phyloP scores from a whole-genome alignment of 352 stramenopile species.

The Globisporangium acanthophoron region DNA sequence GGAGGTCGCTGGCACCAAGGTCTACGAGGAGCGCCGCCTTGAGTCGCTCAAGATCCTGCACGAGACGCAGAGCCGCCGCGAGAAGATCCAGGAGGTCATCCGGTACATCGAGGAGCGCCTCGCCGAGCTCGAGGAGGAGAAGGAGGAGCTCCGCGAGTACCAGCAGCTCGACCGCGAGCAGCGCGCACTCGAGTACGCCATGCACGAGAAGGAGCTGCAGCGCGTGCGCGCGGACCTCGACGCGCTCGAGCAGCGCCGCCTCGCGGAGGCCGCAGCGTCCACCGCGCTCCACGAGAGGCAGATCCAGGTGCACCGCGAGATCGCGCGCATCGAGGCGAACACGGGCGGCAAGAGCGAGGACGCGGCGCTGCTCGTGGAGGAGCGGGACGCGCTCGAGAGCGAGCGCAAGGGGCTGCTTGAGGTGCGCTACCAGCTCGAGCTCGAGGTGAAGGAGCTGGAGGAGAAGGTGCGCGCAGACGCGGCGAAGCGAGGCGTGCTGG shows the following conservation, averaged over 20 bases:
- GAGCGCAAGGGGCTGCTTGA: slow-evolving; percentile 81
- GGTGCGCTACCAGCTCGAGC: slow-evolving; percentile 68
- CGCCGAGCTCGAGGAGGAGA: slow-evolving; percentile 97
- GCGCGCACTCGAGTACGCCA: slow-evolving; percentile 96
- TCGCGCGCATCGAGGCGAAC: slow-evolving; percentile 39
- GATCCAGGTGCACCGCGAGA: slow-evolving; percentile 42
- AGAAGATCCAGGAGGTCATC: slow-evolving; percentile 97
- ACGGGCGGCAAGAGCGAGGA: slow-evolving; percentile 32
- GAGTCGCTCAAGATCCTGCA: slow-evolving; percentile 97
- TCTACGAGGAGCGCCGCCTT: slow-evolving; percentile 98
- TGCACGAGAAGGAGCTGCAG: slow-evolving; percentile 88
- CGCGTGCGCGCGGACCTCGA: slow-evolving; percentile 58
- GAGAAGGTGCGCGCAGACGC: slow-evolving; percentile 47
- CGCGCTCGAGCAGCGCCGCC: slow-evolving; percentile 56
- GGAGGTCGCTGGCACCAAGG: slow-evolving; percentile 97
- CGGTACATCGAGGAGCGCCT: slow-evolving; percentile 93
- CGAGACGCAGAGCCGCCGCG: slow-evolving; percentile 92
- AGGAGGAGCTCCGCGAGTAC: slow-evolving; percentile 95
- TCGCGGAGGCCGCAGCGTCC: slow-evolving; percentile 39
- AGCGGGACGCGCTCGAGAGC: slow-evolving; percentile 46
- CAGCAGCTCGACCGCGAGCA: slow-evolving; percentile 94
- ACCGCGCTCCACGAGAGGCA: slow-evolving; percentile 72
- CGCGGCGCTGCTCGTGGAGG: slow-evolving; percentile 37
- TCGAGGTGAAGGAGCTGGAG: slow-evolving; percentile 74
- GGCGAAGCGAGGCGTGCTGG: slow-evolving; percentile 32